These are phyloP conservation scores for Telfairia occidentalis DNA, from an alignment of 331 rosid genomes.

Conservation along the genomic window DNA sequence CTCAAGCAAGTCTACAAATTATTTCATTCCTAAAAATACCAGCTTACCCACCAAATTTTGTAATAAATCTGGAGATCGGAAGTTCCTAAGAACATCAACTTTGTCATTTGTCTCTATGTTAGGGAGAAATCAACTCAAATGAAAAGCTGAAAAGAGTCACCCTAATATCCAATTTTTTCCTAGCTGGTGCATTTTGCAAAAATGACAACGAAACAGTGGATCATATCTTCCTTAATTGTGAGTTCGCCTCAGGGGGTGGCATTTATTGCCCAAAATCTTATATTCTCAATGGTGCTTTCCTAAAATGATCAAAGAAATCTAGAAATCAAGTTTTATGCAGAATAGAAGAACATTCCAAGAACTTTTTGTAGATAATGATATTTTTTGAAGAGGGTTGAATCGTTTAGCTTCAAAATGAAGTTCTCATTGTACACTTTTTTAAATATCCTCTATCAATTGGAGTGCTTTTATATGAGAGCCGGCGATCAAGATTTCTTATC, in stretches of 20 bases:
- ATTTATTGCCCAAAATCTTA: neutral
- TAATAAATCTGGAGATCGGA: neutral
- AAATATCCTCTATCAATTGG: neutral
- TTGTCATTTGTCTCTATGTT: neutral
- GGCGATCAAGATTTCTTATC: neutral
- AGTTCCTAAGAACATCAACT: neutral
- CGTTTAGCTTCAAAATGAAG: neutral
- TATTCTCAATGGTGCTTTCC: neutral
- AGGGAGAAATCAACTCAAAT: neutral
- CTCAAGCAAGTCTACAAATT: neutral
- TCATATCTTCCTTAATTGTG: neutral
- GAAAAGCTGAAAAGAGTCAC: neutral
- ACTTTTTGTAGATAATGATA: neutral
- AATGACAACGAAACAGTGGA: neutral
- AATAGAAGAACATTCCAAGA: neutral
- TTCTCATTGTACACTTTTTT: neutral
- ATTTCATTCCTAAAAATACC: neutral
- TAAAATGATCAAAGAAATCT: neutral
- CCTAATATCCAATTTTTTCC: neutral
- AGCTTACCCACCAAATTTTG: neutral
- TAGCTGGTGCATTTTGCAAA: neutral
- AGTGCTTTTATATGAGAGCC: neutral
- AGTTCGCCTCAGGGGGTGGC: neutral
- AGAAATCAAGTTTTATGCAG: neutral
- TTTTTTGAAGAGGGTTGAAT: neutral